A percentile compares a stretch with the other conserved stretches of the same genome.
Conservation (phyloP, 2,329 filamentous ascomycete species). For the Rhexocercosporidium sp. region DNA sequence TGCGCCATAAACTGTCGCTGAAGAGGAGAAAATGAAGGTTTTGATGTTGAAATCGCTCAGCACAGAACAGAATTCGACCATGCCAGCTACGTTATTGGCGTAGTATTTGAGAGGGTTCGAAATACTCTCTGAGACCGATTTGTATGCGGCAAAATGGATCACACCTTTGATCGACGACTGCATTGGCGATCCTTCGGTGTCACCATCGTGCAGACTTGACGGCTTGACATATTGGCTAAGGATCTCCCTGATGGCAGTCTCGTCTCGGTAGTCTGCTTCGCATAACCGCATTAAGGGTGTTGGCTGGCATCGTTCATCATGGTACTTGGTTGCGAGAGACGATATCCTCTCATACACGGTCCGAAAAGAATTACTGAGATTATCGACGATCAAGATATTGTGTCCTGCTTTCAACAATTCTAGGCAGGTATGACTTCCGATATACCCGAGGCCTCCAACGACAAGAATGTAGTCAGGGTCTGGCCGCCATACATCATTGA, state of each 20-base stretch:
- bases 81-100: constrained; percentile 67
- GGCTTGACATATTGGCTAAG: constrained; percentile 28
- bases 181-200: constrained; percentile 5
- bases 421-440: constrained; percentile 55
- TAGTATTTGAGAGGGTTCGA: constrained; percentile 65
- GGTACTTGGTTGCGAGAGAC: constrained; percentile 30
- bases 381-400: constrained; percentile 49
- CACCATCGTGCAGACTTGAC: constrained; percentile 3
- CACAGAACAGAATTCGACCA: constrained; percentile 61
- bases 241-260: constrained; percentile 28
- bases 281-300: constrained; percentile 35
- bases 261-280: constrained; percentile 39
- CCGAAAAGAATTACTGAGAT: constrained; percentile 44
- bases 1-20: constrained; percentile 67
- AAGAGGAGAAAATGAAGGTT: constrained; percentile 70
- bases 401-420: constrained; percentile 54
- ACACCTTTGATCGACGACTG: constrained; percentile 55
- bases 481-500: constrained; percentile 1
- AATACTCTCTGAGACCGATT: constrained; percentile 69
- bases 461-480: constrained; percentile 43
- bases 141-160: constrained; percentile 71
- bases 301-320: constrained; percentile 19
- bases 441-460: constrained; percentile 53
- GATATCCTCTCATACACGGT: constrained; percentile 33
- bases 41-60: constrained; percentile 64